Conservation (phyloP, 208 protist genomes). For the Lotmaria passim region DNA sequence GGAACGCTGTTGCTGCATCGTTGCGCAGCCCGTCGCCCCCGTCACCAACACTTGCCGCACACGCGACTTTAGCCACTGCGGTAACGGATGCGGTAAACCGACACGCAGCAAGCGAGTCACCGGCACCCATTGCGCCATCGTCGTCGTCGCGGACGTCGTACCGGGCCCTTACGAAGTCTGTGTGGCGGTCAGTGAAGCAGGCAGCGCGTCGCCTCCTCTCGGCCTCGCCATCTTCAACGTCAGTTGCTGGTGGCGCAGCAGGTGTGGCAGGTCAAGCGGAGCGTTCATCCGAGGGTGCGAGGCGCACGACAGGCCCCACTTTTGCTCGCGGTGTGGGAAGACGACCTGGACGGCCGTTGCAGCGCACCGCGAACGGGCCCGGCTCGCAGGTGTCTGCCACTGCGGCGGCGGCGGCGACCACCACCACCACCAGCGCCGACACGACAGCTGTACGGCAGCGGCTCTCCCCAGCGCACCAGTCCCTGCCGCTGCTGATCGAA, state of each 20-base stretch:
- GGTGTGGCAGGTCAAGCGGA: too few relatives aligned
- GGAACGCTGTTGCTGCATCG: background rate
- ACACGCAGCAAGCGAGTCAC: conserved; percentile 9
- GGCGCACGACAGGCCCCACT: too few relatives aligned
- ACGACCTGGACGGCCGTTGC: too few relatives aligned
- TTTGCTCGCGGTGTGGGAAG: too few relatives aligned
- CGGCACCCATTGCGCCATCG: background rate
- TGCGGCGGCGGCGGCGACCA: background rate
- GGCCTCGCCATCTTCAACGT: background rate
- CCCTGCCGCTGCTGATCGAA: conserved; percentile 32
- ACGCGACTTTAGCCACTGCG: background rate
- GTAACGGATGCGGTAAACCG: background rate
- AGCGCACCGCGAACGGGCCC: background rate
- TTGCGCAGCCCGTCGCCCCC: conserved; percentile 1
- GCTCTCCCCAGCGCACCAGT: conserved; percentile 5
- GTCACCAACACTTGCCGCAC: background rate
- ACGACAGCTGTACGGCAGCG: background rate
- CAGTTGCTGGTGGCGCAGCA: background rate
- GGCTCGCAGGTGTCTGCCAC: background rate
- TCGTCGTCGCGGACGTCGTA: conserved; percentile 7
- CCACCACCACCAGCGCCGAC: background rate
- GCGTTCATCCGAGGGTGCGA: too few relatives aligned
- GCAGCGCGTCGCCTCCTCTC: conserved; percentile 24
- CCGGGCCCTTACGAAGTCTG: conserved; percentile 20
- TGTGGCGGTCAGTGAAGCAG: conserved; percentile 35